These are phyloP conservation scores for Agrocybe praecox DNA, from an alignment of 768 basidiomycete species.

Conservation along the genomic window DNA sequence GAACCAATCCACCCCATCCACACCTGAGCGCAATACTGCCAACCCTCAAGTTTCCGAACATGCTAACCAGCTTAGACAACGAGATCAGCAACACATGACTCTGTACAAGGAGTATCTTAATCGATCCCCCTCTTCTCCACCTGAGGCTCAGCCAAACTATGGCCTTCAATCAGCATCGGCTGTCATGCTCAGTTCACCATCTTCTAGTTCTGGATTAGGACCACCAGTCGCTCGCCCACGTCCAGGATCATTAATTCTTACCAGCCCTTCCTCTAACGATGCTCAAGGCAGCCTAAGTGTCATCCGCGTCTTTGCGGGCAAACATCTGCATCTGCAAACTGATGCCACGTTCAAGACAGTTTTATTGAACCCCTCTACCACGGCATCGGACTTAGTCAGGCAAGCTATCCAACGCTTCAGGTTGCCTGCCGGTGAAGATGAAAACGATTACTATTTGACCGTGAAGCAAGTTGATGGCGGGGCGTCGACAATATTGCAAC, in stretches of 20 bases:
- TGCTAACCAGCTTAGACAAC: slow-evolving; percentile 77
- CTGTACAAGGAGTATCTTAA: slow-evolving; percentile 90
- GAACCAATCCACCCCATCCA: slow-evolving; percentile 26
- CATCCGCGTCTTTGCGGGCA: slow-evolving; percentile 94
- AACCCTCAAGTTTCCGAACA: slow-evolving; percentile 59
- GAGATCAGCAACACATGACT: slow-evolving; percentile 87
- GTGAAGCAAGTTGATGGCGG: slow-evolving; percentile 94
- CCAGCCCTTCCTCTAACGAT: slow-evolving; percentile 55
- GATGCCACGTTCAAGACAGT: slow-evolving; percentile 99
- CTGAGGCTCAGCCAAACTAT: slow-evolving; percentile 73
- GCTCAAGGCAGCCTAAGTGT: slow-evolving; percentile 85
- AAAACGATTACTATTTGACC: slow-evolving; percentile 81
- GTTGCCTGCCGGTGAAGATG: slow-evolving; percentile 61
- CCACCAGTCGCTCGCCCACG: slow-evolving; percentile 60
- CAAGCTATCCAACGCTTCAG: slow-evolving; percentile 97
- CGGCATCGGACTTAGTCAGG: slow-evolving; percentile 78
- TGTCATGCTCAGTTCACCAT: slow-evolving; percentile 53
- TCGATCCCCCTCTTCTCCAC: slow-evolving; percentile 78
- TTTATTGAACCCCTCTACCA: slow-evolving; percentile 84
- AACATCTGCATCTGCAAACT: slow-evolving; percentile 82
- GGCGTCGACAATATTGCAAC: slow-evolving; percentile 70
- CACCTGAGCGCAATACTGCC: slow-evolving; percentile 24
- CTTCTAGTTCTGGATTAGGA: slow-evolving; percentile 47
- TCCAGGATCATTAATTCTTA: slow-evolving; percentile 78
- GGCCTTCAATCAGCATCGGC: slow-evolving; percentile 77